Evolutionary conservation across 495 filamentous ascomycete species (phyloP), one percentile per base, ranked within the genome.

Genomic region (Hyaloscypha hepaticicola): DNA sequence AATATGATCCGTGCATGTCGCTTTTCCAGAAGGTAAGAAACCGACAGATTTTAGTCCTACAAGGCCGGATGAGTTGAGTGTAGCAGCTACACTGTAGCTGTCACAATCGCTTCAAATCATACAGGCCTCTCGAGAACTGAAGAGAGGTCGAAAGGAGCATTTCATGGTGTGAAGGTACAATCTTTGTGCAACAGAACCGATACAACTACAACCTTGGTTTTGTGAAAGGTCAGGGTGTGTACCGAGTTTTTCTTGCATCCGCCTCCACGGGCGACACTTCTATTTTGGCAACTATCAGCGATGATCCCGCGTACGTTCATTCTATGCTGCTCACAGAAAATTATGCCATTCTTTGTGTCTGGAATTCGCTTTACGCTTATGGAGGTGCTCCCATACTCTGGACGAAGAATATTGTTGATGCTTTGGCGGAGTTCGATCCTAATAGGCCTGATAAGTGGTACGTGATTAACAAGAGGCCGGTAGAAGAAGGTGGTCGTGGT

Each of bases 171-270:
- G n/a, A 56, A 28, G 22, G 56, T 56, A 8, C 22, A 58, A 21
- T 28, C 53, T 27, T 28, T 58, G 16, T 56, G 53, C 38, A 56
- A 51, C 25, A 85, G 84, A 61, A 91, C 90, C 0, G 90, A 92
- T 74, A 76, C 78, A 93, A 92, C 70, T 92, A 82, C 77, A 93
- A 93, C 69, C 82, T 91, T 38, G 70, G 79, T 1, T 56, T 85
- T 5, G 52, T 26, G 6, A 79, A 78, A 6, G 60, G 58, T 21
- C 69, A 66, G 0, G 68, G 77, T 12, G 82, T 81, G 0, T 94
- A 93, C 68, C 84, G 87, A 2, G 70, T 93, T 24, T 93, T 93
- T 72, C 72, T 75, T 6, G 81, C 85, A 19, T 86, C 77, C 5
- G 82, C 83, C 0, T 68, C 80, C 0, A 88, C 82, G 0, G 89